Percentiles rank a stretch among this genome's conserved stretches.
These are phyloP conservation scores for Allomyces macrogynus DNA, from an alignment of 192 early-diverging fungal species.

Conservation along the genomic window DNA sequence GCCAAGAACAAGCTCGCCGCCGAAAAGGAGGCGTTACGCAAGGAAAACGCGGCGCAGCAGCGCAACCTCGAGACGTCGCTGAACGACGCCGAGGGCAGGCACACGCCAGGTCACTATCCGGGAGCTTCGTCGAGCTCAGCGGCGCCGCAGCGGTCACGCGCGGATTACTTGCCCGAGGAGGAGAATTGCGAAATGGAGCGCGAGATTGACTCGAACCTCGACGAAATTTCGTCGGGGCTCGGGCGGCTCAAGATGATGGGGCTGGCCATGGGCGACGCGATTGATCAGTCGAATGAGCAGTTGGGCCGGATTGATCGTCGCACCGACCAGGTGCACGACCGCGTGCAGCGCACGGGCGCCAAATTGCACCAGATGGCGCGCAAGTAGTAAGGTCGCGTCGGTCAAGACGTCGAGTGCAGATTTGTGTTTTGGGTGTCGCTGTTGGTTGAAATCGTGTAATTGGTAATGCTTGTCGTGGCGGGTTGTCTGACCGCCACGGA, in stretches of 20 bases:
- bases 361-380: slow-evolving; percentile 5
- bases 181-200: slow-evolving; percentile 24
- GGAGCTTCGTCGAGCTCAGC: neutral
- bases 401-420: no score
- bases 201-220: slow-evolving; percentile 31
- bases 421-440: no score
- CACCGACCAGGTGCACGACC: slow-evolving; percentile 14
- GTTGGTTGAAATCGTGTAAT: no score
- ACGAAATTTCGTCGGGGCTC: slow-evolving; percentile 20
- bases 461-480: no score
- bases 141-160: neutral
- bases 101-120: slow-evolving; percentile 1
- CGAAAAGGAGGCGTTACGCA: slow-evolving; percentile 4
- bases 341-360: slow-evolving; percentile 9
- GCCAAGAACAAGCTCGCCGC: slow-evolving; percentile 9
- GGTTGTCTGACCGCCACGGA: no score
- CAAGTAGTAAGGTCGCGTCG: no score
- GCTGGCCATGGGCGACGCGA: slow-evolving; percentile 20
- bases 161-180: slow-evolving; percentile 23
- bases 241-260: slow-evolving; percentile 25
- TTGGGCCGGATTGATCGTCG: slow-evolving; percentile 11
- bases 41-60: neutral
- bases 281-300: slow-evolving; percentile 17
- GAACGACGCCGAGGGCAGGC: neutral
- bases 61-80: slow-evolving; percentile 1